Base-by-base conservation (phyloP, 768 basidiomycete species). In the Pleurotus eryngii region DNA sequence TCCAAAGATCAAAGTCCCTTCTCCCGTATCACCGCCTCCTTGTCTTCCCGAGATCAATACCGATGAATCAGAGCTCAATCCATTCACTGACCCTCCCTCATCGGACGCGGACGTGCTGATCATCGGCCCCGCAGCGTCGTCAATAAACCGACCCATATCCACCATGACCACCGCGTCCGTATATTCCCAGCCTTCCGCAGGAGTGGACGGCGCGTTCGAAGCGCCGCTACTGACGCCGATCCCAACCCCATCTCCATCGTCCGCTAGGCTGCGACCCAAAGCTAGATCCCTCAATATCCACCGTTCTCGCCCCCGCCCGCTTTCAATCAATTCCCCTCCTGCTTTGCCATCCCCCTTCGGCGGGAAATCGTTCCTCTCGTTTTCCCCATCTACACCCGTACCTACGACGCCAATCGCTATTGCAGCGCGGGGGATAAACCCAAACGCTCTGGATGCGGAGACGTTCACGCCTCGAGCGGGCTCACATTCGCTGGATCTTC, bases 141-240 rank as follows among this genome's bases (percentile, higher is more conserved):
- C 49, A 15, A 4, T 38, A 22, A 26, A 11, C 5, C 35, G 51
- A 12, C 51, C 51, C 51, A 54, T 42, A 35, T 54, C 51, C 26
- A 54, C 39, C 17, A n/a, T 54, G n/a, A 40, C 51, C n/a, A 54
- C 51, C 11, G 51, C 51, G 5, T 54, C 51, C 26, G 51, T 54
- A n/a, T 54, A 54, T n/a, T 54, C 51, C 18, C 51, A 54, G 24
- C 51, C 51, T 38, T 54, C 51, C 15, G 38, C 51, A 15, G 51
- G 39, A n/a, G 12, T 26, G 18, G 51, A 54, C 17, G 38, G 26
- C 4, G 24, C 20, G n/a, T 45, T 45, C 37, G 30, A 30, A n/a
- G 24, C 43, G 8, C 17, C 51, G 39, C 35, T 38, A 11, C 27
- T 17, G 14, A 18, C 30, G 14, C 49, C 27, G 39, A 20, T 42